Evolutionary conservation across 129 eudicot genomes (phyloP), one percentile per base, ranked within the genome.

Genomic region (Chrysanthemum lavandulifolium): DNA sequence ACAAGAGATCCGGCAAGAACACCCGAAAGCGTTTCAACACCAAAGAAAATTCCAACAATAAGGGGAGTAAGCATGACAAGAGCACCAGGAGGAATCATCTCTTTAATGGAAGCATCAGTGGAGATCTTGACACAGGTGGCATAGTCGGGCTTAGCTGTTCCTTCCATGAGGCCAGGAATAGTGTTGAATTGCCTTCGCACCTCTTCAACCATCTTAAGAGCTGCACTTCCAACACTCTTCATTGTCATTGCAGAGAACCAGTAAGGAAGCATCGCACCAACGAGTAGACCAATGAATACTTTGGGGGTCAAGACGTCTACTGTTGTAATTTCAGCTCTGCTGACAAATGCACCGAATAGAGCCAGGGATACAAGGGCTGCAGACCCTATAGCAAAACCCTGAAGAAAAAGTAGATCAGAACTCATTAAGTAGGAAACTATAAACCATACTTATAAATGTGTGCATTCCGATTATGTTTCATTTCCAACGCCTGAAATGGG

Each of bases 191-290:
- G 97, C 64, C 97, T 70, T 3, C 97, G 87, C 23, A 91, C 97
- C 77, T 91, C 95, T 27, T 91, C 89, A 73, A 91, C 97, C 97
- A 91, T 91, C 75, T 84, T 87, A 29, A 91, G 86, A 50, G 97
- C 95, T 1, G 97, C 95, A 45, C 80, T 85, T 8, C 97, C 97
- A 5, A 87, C 91, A 73, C 97, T 91, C 82, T 85, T 91, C 97
- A 91, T 85, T 69, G 97, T 87, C 97, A 90, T 87, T 76, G 97
- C 97, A 0, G 93, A 90, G 82, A 84, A 89, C 96, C 96, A 89
- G 84, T 88, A 89, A 43, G 96, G 96, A 70, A 89, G 96, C 96
- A 84, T 86, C 7, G 93, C 96, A 9, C 96, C 96, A 49, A 90
- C 96, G 18, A 90, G 57, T 76, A 90, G 57, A 29, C 96, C 96